Conservation (phyloP, 805 yeast species). For the Diddensiella transvaalensis region DNA sequence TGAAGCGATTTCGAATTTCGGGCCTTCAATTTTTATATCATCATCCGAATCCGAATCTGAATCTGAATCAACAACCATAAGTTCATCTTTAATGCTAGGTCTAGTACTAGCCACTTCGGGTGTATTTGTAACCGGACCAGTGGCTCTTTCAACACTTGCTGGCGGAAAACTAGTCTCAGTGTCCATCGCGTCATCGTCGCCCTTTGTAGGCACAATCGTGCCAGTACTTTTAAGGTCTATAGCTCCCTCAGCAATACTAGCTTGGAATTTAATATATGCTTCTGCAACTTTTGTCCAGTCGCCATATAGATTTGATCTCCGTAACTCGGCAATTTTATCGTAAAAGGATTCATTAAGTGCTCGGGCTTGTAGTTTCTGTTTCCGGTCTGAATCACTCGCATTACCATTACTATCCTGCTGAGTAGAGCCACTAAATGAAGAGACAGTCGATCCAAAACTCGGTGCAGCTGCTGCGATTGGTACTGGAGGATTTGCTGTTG, state of each 20-base stretch:
- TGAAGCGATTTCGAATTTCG: constrained; percentile 50
- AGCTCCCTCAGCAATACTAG: constrained; percentile 36
- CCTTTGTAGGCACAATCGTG: neutral
- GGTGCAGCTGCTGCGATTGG: neutral
- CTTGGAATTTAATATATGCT: constrained; percentile 57
- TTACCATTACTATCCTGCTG: neutral
- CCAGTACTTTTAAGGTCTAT: neutral
- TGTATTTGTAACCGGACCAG: neutral
- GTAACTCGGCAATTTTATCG: constrained; percentile 37
- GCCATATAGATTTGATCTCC: constrained; percentile 19
- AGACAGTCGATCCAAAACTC: neutral
- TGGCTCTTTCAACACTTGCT: neutral
- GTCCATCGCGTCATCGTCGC: neutral
- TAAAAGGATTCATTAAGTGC: constrained; percentile 65
- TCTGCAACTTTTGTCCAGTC: constrained; percentile 52
- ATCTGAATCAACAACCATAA: constrained; percentile 33
- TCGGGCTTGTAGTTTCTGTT: constrained; percentile 33
- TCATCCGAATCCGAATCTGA: constrained; percentile 55
- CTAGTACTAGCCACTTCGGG: neutral
- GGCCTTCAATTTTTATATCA: constrained; percentile 69
- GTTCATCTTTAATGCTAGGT: neutral
- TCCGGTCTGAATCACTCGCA: neutral
- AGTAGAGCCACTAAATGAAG: neutral
- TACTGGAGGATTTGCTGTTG: neutral
- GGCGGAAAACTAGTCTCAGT: neutral